Evolutionary conservation across 2,329 filamentous ascomycete genomes (phyloP), one percentile per base, ranked within the genome.

Genomic region (Magnaporthales sp.): DNA sequence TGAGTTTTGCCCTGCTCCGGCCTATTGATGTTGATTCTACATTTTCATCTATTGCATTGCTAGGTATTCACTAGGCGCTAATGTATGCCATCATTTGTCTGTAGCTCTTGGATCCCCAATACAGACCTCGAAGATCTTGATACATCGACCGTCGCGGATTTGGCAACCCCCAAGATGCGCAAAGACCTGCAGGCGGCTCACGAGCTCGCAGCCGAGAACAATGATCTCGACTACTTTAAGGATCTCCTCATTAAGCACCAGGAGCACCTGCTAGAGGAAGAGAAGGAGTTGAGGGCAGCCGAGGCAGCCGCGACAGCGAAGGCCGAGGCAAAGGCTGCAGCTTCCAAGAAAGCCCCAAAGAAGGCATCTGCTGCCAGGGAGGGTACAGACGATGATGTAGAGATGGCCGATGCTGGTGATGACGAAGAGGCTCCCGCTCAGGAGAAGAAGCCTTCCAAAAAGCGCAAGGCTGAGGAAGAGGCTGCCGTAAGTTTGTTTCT

Each of bases 91-190:
- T 27, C 11, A 32, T 27, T 15, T 13, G 62, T 62, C 10, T 67
- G 19, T 67, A 99, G 95, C 79, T 91, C 91, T 51, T 99, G 94
- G 94, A 91, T 94, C 70, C 85, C 89, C 68, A 97, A 98, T 77
- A 91, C 88, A 26, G 89, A 92, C 68, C 84, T 99, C 51, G 86
- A 88, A 46, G 89, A 92, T 46, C 86, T 98, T 66, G 88, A 93
- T 67, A 81, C 90, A 15, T 87, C 90, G 65, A 88, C 89, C 29
- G 89, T 93, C 70, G 86, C 87, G 66, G 82, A 88, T 27, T 81
- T 86, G 58, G 81, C 91, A 65, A 89, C 89, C 66, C 86, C 90
- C 70, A 96, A 96, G 80, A 89, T 91, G 82, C 86, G 87, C 74
- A 96, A 96, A 80, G 84, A 88, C 68, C 81, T 99, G 6, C 84